These are phyloP conservation scores for Venturia effusa DNA, from an alignment of 2,329 filamentous ascomycete genomes.

Conservation along the genomic window DNA sequence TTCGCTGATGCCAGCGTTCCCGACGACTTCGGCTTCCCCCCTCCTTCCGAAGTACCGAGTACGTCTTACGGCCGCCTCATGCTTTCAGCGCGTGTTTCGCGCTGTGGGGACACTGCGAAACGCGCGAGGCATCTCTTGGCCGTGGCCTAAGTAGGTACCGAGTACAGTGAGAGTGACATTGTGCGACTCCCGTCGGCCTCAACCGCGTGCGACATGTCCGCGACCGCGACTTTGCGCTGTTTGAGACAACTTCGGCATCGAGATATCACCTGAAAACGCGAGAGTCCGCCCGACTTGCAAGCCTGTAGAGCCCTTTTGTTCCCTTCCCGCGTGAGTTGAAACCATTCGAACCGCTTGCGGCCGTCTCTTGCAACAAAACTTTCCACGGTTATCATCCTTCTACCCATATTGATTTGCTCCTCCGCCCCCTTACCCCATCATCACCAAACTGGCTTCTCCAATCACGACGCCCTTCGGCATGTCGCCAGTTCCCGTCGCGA, in stretches of 20 bases:
- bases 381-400: neutral
- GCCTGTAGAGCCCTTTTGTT: neutral
- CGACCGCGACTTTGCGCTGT: neutral
- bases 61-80: neutral
- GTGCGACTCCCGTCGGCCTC: neutral
- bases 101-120: neutral
- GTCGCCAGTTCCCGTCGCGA: neutral
- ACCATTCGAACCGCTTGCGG: neutral
- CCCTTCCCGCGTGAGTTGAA: neutral
- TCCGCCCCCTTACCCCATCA: neutral
- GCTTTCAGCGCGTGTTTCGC: neutral
- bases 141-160: neutral
- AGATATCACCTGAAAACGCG: neutral
- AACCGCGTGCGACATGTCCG: neutral
- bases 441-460: neutral
- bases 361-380: neutral
- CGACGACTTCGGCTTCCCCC: neutral
- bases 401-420: neutral
- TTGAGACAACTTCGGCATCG: neutral
- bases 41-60: conserved; percentile 2
- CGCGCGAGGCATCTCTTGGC: neutral
- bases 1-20: neutral
- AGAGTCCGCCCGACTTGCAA: neutral
- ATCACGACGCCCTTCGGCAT: neutral
- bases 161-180: too few species aligned